These are phyloP conservation scores for Chaetomidium leptoderma DNA, from an alignment of 495 filamentous ascomycete genomes.

Conservation along the genomic window DNA sequence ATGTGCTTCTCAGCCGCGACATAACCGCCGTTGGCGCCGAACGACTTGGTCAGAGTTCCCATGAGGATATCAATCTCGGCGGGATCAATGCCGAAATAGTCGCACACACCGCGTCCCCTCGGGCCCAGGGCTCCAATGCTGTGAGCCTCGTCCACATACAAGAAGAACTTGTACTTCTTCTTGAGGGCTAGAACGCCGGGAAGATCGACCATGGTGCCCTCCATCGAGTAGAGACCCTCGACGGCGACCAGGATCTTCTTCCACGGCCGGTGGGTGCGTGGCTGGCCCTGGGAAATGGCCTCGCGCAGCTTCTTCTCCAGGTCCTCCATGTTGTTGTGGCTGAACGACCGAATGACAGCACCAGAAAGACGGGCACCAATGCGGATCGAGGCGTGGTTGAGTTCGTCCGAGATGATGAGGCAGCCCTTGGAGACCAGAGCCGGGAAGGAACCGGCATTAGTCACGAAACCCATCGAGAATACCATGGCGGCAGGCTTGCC, in stretches of 20 bases:
- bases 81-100: slow-evolving; percentile 90
- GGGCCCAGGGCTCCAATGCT: slow-evolving; percentile 92
- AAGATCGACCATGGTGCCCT: slow-evolving; percentile 96
- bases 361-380: slow-evolving; percentile 91
- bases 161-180: slow-evolving; percentile 90
- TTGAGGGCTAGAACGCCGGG: slow-evolving; percentile 81
- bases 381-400: slow-evolving; percentile 96
- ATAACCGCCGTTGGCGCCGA: slow-evolving; percentile 97
- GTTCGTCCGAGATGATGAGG: slow-evolving; percentile 90
- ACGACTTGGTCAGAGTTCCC: slow-evolving; percentile 97
- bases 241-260: slow-evolving; percentile 97
- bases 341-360: slow-evolving; percentile 91
- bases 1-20: slow-evolving; percentile 85
- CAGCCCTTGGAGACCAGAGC: slow-evolving; percentile 86
- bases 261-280: slow-evolving; percentile 94
- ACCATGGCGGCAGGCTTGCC: slow-evolving; percentile 93
- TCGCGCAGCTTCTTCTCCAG: slow-evolving; percentile 82
- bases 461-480: slow-evolving; percentile 97
- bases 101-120: slow-evolving; percentile 84
- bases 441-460: slow-evolving; percentile 87
- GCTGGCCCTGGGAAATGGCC: slow-evolving; percentile 91
- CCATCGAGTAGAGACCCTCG: slow-evolving; percentile 98
- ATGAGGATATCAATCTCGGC: slow-evolving; percentile 90
- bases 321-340: slow-evolving; percentile 91
- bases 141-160: slow-evolving; percentile 96